Evolutionary conservation across 2,329 filamentous ascomycete species (phyloP).

Genomic region (Tympanopsis confertula): DNA sequence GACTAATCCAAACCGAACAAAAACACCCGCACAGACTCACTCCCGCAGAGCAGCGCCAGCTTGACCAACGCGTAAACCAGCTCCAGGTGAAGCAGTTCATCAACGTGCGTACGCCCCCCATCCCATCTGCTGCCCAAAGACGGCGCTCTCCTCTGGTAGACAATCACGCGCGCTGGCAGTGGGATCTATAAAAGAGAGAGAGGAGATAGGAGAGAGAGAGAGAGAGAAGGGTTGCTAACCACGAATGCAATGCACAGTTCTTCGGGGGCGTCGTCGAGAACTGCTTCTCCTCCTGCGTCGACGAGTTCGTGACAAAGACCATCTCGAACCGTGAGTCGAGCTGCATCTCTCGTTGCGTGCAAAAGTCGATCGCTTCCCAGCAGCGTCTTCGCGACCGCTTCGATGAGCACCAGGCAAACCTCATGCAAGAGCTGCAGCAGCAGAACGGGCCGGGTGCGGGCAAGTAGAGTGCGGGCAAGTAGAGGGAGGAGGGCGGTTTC

Average conservation of each 20-base stretch:
- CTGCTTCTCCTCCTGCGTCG: slow-evolving; percentile 95
- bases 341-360: slow-evolving; percentile 87
- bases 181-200: no score
- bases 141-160: slow-evolving; percentile 1
- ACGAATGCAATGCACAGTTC: slow-evolving; percentile 24
- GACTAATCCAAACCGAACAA: no score
- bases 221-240: not conserved
- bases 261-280: slow-evolving; percentile 63
- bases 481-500: no score
- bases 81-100: slow-evolving; percentile 99
- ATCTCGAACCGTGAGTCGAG: slow-evolving; percentile 77
- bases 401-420: slow-evolving; percentile 54
- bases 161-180: not conserved
- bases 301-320: slow-evolving; percentile 96
- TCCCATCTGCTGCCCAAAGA: slow-evolving; percentile 2
- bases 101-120: slow-evolving; percentile 51
- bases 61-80: slow-evolving; percentile 88
- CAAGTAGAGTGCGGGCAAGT: slow-evolving; percentile 5
- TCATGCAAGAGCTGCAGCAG: slow-evolving; percentile 40
- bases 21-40: slow-evolving; percentile 43
- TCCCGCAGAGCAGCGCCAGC: slow-evolving; percentile 74
- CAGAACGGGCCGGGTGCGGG: not conserved
- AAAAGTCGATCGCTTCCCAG: slow-evolving; percentile 88
- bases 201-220: no score
- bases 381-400: slow-evolving; percentile 87